Evolutionary conservation across 129 eudicot genomes (phyloP).

Genomic region (Kitagawia praeruptora): DNA sequence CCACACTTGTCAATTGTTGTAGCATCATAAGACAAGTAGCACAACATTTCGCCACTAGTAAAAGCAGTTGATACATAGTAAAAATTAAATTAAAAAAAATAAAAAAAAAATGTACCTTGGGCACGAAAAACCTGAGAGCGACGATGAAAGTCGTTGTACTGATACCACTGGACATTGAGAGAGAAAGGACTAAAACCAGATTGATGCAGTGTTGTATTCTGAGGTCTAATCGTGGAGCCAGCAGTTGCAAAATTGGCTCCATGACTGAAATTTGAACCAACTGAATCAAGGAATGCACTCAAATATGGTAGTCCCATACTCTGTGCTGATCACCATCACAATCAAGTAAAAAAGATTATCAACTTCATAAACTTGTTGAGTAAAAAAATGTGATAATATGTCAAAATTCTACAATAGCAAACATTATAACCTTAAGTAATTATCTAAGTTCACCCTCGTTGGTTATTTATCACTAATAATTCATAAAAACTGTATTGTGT

Average conservation of each 20-base stretch:
- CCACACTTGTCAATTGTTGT: background rate
- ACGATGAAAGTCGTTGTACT: slow-evolving; percentile 48
- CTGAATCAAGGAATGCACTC: slow-evolving; percentile 64
- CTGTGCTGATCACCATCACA: slow-evolving; percentile 36
- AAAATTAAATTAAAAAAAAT: too few species aligned
- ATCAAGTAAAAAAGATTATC: background rate
- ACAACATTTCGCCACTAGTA: background rate
- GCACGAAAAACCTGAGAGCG: slow-evolving; percentile 45
- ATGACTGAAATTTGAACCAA: slow-evolving; percentile 72
- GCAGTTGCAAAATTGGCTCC: slow-evolving; percentile 93
- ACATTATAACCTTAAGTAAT: too few species aligned
- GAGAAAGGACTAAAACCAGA: slow-evolving; percentile 57
- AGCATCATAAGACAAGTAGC: background rate
- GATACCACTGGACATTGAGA: slow-evolving; percentile 44
- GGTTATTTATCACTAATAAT: too few species aligned
- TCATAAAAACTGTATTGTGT: too few species aligned
- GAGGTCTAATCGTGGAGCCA: slow-evolving; percentile 83
- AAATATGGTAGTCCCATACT: slow-evolving; percentile 48
- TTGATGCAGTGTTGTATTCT: slow-evolving; percentile 49
- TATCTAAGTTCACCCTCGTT: too few species aligned
- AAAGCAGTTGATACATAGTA: background rate
- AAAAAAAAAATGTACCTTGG: slow-evolving; percentile 30
- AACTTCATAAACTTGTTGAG: too few species aligned
- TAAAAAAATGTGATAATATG: too few species aligned
- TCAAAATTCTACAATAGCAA: too few species aligned